These are phyloP conservation scores for Schizopora paradoxa DNA, from an alignment of 1,284 basidiomycete genomes.

Conservation along the genomic window DNA sequence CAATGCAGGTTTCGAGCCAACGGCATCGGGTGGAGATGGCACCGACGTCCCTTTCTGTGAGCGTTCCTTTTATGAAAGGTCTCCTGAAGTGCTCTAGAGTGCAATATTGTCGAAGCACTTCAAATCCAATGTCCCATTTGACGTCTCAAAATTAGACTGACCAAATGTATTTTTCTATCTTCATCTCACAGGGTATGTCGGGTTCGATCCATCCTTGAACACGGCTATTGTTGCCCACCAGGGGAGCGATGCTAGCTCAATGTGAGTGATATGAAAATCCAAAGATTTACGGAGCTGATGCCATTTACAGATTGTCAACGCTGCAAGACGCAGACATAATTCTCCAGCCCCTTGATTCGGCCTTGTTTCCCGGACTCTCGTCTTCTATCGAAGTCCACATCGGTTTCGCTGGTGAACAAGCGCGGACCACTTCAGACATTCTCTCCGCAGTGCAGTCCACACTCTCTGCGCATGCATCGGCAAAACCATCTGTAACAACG, in stretches of 20 bases:
- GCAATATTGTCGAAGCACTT: too few species aligned
- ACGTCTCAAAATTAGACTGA: too few species aligned
- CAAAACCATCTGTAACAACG: slow-evolving; percentile 41
- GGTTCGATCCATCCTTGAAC: slow-evolving; percentile 26
- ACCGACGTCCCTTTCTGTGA: slow-evolving; percentile 20
- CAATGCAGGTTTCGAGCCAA: slow-evolving; percentile 20
- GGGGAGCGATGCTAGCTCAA: slow-evolving; percentile 25
- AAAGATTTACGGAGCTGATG: too few species aligned
- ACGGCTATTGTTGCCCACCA: slow-evolving; percentile 33
- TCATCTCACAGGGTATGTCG: slow-evolving; percentile 30
- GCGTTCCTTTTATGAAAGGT: too few species aligned
- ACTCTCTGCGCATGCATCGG: slow-evolving; percentile 33
- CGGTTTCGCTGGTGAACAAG: slow-evolving; percentile 52
- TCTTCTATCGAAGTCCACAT: slow-evolving; percentile 45
- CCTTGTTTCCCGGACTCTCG: slow-evolving; percentile 54
- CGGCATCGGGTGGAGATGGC: slow-evolving; percentile 20
- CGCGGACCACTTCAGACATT: slow-evolving; percentile 40
- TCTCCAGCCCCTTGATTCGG: slow-evolving; percentile 34
- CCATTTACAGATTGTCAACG: slow-evolving; percentile 22
- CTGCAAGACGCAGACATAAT: slow-evolving; percentile 50
- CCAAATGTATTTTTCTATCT: neutral
- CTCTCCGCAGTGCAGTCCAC: slow-evolving; percentile 42
- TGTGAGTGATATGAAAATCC: too few species aligned
- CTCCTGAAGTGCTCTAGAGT: too few species aligned
- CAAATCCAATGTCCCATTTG: too few species aligned